A percentile compares a stretch with the other conserved stretches of the same genome.
phyloP scores from a whole-genome alignment of 2,329 filamentous ascomycete genomes.

The Xylogone sp. region DNA sequence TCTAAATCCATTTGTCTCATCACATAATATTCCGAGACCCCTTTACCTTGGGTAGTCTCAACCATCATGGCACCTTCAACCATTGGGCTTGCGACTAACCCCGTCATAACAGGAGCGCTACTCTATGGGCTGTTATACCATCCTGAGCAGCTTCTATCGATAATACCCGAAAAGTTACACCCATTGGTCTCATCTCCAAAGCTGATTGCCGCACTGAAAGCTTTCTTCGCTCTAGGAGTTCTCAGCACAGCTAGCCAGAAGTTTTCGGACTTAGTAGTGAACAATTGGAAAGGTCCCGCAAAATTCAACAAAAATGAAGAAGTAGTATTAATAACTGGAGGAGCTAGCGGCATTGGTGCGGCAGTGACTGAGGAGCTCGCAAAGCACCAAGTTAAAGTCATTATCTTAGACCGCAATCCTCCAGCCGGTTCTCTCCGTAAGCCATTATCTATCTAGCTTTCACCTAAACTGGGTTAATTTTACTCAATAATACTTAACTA shows the following conservation, averaged over 20 bases:
- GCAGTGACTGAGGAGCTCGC: constrained; percentile 60
- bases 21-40: too few species aligned
- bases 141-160: constrained; percentile 14
- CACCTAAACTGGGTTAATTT: neutral
- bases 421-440: constrained; percentile 31
- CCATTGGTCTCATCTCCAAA: constrained; percentile 12
- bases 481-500: constrained; percentile 55
- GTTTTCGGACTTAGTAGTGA: constrained; percentile 44
- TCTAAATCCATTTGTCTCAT: too few species aligned
- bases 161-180: constrained; percentile 14
- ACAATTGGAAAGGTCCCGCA: constrained; percentile 46
- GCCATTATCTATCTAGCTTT: constrained; percentile 5
- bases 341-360: constrained; percentile 68
- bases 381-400: constrained; percentile 60
- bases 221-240: constrained; percentile 48
- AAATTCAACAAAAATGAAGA: constrained; percentile 62
- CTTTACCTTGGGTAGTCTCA: too few species aligned
- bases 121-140: constrained; percentile 20
- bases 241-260: constrained; percentile 43
- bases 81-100: neutral
- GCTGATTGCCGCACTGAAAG: constrained; percentile 13
- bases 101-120: constrained; percentile 16
- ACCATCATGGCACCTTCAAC: neutral
- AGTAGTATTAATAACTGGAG: constrained; percentile 72
- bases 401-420: constrained; percentile 65